Base-by-base conservation (phyloP, 1,139 yeast genomes). In the Yamadazyma sp. region DNA sequence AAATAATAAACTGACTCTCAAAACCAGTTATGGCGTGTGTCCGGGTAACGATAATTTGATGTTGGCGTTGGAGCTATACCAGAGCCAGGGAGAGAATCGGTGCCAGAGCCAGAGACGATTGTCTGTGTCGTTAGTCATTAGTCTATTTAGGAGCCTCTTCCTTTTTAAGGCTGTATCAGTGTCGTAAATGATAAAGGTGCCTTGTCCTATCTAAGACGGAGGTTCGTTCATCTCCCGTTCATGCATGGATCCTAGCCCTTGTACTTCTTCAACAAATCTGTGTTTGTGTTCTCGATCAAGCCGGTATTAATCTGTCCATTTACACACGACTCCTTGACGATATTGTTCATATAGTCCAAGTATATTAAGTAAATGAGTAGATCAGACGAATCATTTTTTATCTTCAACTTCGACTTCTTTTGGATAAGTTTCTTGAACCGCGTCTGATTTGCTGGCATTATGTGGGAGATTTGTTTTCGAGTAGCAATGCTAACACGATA, bases 311-410 rank as follows among this genome's bases (percentile, higher is more conserved):
- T 26, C 24, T 38, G 35, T 11, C 42, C 42, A 24, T 42, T 35
- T 10, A 27, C 40, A 10, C 18, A 26, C 2, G 45, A 65, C 33
- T 62, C 61, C 10, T 44, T 37, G 6, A 70, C 48, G 32, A 78
- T 50, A 13, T 64, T 65, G 35, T 61, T 61, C 41, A 77, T 39
- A 46, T 75, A 78, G 33, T 74, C 62, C 17, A 75, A 50, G 42
- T 76, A 76, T 29, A 78, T 64, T 43, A 78, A 52, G 41, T 75
- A 70, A n/a, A 76, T 52, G 45, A 78, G 50, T 14, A 76, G 43
- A 48, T 71, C 78, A 32, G 70, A 54, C 27, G 66, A 58, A 44
- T 73, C 79, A 20, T 62, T 61, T 43, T 62, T 62, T 30, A 67
- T 39, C 12, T 38, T 39, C 13, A 41, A 37, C 23, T 35, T 38